phyloP scores from a whole-genome alignment of 345 rosid genomes.

The Reutealis trisperma region DNA sequence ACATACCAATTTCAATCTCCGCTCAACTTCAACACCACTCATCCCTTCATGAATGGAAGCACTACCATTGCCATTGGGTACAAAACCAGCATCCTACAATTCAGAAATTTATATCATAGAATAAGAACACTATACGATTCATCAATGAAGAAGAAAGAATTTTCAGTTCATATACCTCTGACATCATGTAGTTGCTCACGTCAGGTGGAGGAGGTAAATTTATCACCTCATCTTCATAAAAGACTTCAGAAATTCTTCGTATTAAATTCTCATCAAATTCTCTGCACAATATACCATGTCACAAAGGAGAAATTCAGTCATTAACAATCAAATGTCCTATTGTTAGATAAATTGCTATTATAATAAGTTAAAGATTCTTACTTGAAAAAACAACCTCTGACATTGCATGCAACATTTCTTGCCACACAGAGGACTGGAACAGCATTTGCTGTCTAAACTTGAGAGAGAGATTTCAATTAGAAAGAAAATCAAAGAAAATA shows the following conservation, averaged over 20 bases:
- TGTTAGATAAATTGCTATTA: slow-evolving; percentile 2
- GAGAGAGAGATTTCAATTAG: not conserved
- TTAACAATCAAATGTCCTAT: not conserved
- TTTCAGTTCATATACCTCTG: slow-evolving; percentile 62
- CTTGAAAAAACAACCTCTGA: slow-evolving; percentile 95
- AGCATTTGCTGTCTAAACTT: slow-evolving; percentile 66
- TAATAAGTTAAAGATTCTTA: slow-evolving; percentile 43
- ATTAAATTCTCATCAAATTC: slow-evolving; percentile 93
- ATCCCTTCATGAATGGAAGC: slow-evolving; percentile 75
- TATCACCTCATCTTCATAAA: slow-evolving; percentile 80
- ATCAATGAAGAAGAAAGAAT: slow-evolving; percentile 7
- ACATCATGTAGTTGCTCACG: slow-evolving; percentile 86
- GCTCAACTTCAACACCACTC: slow-evolving; percentile 74
- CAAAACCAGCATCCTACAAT: slow-evolving; percentile 71
- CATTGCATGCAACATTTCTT: slow-evolving; percentile 99
- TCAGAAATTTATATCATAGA: slow-evolving; percentile 27
- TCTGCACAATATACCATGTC: slow-evolving; percentile 43
- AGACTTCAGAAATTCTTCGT: slow-evolving; percentile 70
- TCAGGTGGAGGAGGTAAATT: slow-evolving; percentile 85
- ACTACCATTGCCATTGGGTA: slow-evolving; percentile 58
- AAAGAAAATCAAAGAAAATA: slow-evolving; percentile 13
- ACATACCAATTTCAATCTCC: slow-evolving; percentile 62
- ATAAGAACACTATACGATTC: slow-evolving; percentile 6
- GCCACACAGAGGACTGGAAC: slow-evolving; percentile 96
- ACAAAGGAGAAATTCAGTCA: slow-evolving; percentile 19